A percentile compares a stretch with the other conserved stretches of the same genome.
Conservation (phyloP, 169 alveolate species). For the Ichthyophthirius multifiliis region DNA sequence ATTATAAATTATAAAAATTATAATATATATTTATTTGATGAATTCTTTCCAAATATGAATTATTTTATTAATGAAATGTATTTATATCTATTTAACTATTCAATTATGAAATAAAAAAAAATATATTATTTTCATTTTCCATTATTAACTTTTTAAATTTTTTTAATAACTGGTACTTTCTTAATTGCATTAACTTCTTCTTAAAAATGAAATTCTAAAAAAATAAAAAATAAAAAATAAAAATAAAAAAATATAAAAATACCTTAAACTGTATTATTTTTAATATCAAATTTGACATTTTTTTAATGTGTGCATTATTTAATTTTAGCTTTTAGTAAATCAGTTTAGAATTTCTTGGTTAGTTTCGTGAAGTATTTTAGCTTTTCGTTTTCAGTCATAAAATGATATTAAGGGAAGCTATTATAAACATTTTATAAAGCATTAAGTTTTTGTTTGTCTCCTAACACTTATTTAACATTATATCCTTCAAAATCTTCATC, state of each 20-base stretch:
- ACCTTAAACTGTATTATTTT: background rate
- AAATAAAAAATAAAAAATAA: background rate
- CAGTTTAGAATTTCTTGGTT: background rate
- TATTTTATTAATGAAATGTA: no score
- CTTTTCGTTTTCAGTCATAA: background rate
- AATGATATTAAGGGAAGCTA: background rate
- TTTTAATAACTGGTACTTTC: background rate
- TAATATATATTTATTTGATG: no score
- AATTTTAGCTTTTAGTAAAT: background rate
- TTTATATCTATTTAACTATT: no score
- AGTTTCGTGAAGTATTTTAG: background rate
- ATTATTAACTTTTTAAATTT: background rate
- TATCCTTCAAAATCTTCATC: conserved; percentile 7
- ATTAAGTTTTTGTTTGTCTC: background rate
- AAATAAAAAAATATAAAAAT: background rate
- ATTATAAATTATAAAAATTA: no score
- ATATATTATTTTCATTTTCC: no score
- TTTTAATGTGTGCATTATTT: background rate
- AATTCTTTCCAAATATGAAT: no score
- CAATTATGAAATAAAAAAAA: no score
- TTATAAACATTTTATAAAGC: conserved; percentile 2
- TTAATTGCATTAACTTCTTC: conserved; percentile 1
- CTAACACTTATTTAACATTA: background rate
- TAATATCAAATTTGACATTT: background rate
- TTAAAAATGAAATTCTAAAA: background rate